Base-by-base conservation (phyloP, 2,329 filamentous ascomycete genomes). In the Cladosporium cucumerinum region DNA sequence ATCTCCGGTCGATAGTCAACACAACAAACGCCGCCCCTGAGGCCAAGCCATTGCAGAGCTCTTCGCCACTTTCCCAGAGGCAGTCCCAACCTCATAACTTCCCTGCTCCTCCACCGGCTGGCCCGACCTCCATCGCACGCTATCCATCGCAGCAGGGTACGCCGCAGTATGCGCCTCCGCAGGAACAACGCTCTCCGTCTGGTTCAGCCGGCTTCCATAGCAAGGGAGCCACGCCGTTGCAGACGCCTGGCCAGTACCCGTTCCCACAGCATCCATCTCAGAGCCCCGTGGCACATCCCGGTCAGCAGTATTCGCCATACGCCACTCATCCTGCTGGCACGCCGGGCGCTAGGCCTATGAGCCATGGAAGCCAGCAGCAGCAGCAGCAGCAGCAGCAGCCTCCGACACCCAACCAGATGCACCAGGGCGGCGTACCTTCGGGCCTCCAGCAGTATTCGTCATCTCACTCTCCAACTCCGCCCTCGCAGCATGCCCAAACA, bases 391-490 rank as follows among this genome's bases (percentile, higher is more conserved):
- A 69, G 43, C 70, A 72, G 52, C 69, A 69, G 11, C 72, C 72
- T 54, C 51, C 51, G 46, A 34, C 55, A n/a, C 46, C 43, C n/a
- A 32, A 46, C 14, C 62, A 64, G 14, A 26, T 52, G 43, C 54
- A 43, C 7, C 54, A 48, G 23, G 39, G 62, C 32, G 55, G 43
- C 25, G 54, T 51, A 4, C 62, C 62, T 39, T 21, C 52, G 14
- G 48, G 54, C 10, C 59, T 58, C 54, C 54, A 52, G 23, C 62
- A 64, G 21, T 46, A 61, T n/a, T 68, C 66, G 48, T 63, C 62
- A 51, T 74, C 73, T 23, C 69, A 69, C 28, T 77, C 75, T 32
- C 73, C 75, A 1, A 76, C 75, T 7, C 74, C 75, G 11, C 69
- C 74, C 0, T 75, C 73, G 16, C 71, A 72, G 23, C 72, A 71